Conservation (phyloP, 108 stramenopile species). For the Pseudonitzschia multistriata region DNA sequence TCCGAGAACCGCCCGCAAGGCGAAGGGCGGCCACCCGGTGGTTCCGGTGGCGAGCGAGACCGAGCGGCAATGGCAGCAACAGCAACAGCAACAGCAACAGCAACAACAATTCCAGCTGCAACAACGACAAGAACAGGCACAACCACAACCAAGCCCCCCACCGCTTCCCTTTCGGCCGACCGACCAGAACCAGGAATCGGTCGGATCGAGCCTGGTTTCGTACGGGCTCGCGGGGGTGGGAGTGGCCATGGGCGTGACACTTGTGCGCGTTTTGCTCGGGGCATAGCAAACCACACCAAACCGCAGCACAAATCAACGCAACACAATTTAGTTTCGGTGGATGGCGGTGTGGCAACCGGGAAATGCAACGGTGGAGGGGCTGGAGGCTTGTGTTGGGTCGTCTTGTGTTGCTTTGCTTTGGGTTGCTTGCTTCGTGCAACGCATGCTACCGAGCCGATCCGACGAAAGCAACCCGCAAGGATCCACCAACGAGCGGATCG, state of each 20-base stretch:
- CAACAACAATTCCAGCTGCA: slow-evolving; percentile 24
- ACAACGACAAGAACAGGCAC: slow-evolving; percentile 1
- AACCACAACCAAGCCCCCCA: background rate
- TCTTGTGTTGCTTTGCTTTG: no score
- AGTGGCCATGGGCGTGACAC: slow-evolving; percentile 62
- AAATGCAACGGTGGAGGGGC: no score
- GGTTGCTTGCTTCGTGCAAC: no score
- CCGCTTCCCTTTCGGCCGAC: slow-evolving; percentile 50
- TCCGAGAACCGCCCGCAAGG: slow-evolving; percentile 44
- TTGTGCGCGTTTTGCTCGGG: slow-evolving; percentile 71
- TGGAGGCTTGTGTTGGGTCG: no score
- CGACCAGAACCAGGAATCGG: slow-evolving; percentile 49
- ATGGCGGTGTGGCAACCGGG: no score
- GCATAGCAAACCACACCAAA: background rate
- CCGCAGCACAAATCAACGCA: no score
- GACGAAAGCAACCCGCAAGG: no score
- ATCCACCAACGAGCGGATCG: no score
- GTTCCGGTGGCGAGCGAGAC: background rate
- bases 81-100: slow-evolving; percentile 6
- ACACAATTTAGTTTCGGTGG: no score
- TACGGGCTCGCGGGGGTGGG: slow-evolving; percentile 80
- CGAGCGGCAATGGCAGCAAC: background rate
- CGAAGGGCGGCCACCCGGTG: background rate
- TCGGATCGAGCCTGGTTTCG: slow-evolving; percentile 59
- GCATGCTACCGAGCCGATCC: no score